These are phyloP conservation scores for Lasiodiplodia gonubiensis DNA, from an alignment of 2,329 filamentous ascomycete genomes.

Conservation along the genomic window DNA sequence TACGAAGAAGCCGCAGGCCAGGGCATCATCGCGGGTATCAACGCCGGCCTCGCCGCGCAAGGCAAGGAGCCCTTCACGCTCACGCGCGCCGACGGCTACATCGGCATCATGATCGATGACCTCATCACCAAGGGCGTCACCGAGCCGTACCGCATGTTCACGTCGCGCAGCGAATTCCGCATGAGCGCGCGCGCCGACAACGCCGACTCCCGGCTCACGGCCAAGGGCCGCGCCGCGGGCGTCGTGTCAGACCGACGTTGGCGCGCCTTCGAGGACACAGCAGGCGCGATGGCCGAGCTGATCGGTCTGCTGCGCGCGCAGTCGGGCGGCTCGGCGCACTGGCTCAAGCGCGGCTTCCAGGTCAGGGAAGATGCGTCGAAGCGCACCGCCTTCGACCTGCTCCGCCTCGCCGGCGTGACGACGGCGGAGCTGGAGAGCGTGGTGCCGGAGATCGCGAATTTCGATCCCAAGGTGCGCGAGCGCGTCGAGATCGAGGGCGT, in stretches of 20 bases:
- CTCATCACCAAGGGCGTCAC: slow-evolving; percentile 95
- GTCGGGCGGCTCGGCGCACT: slow-evolving; percentile 65
- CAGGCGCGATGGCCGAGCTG: slow-evolving; percentile 70
- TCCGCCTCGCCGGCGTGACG: slow-evolving; percentile 68
- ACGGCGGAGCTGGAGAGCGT: slow-evolving; percentile 63
- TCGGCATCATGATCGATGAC: slow-evolving; percentile 98
- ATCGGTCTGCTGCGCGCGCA: slow-evolving; percentile 64
- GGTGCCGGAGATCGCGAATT: slow-evolving; percentile 64
- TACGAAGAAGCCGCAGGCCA: slow-evolving; percentile 98
- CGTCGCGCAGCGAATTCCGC: slow-evolving; percentile 90
- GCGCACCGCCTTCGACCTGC: slow-evolving; percentile 78
- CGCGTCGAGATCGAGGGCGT: slow-evolving; percentile 81
- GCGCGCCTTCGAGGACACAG: slow-evolving; percentile 69
- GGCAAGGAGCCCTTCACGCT: slow-evolving; percentile 70
- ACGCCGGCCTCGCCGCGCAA: slow-evolving; percentile 81
- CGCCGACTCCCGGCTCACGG: slow-evolving; percentile 84
- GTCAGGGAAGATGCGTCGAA: slow-evolving; percentile 69
- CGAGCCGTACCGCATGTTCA: slow-evolving; percentile 99
- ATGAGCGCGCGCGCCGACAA: slow-evolving; percentile 94
- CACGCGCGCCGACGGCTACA: slow-evolving; percentile 87
- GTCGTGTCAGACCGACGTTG: slow-evolving; percentile 82
- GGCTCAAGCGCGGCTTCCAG: slow-evolving; percentile 73
- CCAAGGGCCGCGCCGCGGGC: slow-evolving; percentile 75
- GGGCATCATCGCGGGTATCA: slow-evolving; percentile 89
- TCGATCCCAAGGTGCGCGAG: slow-evolving; percentile 63